Percentiles rank a stretch among this genome's conserved stretches.
These are phyloP conservation scores for Mycena vitilis DNA, from an alignment of 768 basidiomycete genomes.

Conservation along the genomic window DNA sequence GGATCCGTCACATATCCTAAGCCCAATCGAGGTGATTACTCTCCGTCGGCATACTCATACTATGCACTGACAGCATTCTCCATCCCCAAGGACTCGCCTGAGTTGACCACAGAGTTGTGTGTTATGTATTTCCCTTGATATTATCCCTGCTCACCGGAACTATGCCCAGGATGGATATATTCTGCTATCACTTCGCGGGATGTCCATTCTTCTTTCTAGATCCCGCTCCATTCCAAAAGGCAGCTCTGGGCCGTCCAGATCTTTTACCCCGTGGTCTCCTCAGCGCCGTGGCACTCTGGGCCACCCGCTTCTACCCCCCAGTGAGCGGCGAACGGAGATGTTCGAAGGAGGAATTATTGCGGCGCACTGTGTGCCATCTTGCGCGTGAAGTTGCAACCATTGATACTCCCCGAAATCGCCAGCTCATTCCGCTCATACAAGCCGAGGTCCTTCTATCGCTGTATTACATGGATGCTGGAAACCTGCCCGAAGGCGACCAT, in stretches of 20 bases:
- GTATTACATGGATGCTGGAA: constrained; percentile 21
- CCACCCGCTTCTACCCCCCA: neutral
- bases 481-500: constrained; percentile 4
- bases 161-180: constrained; percentile 3
- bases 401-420: neutral
- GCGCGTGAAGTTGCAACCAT: neutral
- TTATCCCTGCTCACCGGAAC: neutral
- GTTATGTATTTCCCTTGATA: neutral
- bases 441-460: constrained; percentile 22
- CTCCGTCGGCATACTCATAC: too few relatives aligned
- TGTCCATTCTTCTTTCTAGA: constrained; percentile 16
- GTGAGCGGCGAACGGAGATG: neutral
- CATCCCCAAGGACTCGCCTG: neutral
- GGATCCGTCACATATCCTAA: neutral
- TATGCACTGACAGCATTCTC: neutral
- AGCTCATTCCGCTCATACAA: constrained; percentile 10
- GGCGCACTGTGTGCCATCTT: neutral
- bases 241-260: neutral
- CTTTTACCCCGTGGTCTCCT: neutral
- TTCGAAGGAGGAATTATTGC: constrained; percentile 9
- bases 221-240: neutral
- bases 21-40: constrained; percentile 5
- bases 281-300: constrained; percentile 24
- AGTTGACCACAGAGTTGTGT: neutral
- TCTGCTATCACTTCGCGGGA: neutral